These are phyloP conservation scores for Mycosphaerelloides madeirae DNA, from an alignment of 2,329 filamentous ascomycete genomes.

Conservation along the genomic window DNA sequence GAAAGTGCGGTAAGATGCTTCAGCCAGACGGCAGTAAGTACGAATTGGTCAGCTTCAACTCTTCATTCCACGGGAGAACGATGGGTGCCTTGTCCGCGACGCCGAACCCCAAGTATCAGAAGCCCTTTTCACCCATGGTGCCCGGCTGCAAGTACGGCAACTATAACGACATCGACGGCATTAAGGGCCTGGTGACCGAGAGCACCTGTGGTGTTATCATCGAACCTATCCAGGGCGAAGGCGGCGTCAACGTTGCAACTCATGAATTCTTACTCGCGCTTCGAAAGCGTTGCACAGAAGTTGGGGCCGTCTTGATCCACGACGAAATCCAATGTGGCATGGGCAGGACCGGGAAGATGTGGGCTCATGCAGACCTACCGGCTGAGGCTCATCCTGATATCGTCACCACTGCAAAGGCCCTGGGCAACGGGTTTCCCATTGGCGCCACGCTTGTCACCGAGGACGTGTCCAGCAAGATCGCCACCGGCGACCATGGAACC, in stretches of 20 bases:
- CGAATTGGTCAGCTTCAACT: slow-evolving; percentile 85
- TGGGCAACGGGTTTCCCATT: slow-evolving; percentile 94
- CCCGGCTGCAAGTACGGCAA: slow-evolving; percentile 84
- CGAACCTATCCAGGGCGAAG: slow-evolving; percentile 96
- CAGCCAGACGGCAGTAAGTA: slow-evolving; percentile 53
- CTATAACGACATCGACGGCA: slow-evolving; percentile 73
- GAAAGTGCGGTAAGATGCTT: slow-evolving; percentile 72
- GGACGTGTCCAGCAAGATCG: slow-evolving; percentile 63
- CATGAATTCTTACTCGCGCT: slow-evolving; percentile 79
- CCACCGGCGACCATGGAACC: slow-evolving; percentile 81
- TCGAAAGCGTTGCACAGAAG: slow-evolving; percentile 76
- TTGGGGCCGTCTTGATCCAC: slow-evolving; percentile 84
- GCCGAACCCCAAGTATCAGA: slow-evolving; percentile 95
- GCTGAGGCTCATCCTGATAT: slow-evolving; percentile 85
- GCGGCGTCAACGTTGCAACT: slow-evolving; percentile 78
- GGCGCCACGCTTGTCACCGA: slow-evolving; percentile 70
- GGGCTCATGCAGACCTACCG: slow-evolving; percentile 76
- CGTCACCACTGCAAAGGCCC: slow-evolving; percentile 87
- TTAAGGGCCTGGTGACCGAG: slow-evolving; percentile 71
- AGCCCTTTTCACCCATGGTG: slow-evolving; percentile 90
- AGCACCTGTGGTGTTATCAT: slow-evolving; percentile 91
- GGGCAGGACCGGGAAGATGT: slow-evolving; percentile 78
- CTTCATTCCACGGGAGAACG: slow-evolving; percentile 92
- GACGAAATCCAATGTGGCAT: slow-evolving; percentile 98
- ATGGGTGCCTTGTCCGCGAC: slow-evolving; percentile 95